Evolutionary conservation across 305 asterid species (phyloP).

Genomic region (Striga hermonthica): DNA sequence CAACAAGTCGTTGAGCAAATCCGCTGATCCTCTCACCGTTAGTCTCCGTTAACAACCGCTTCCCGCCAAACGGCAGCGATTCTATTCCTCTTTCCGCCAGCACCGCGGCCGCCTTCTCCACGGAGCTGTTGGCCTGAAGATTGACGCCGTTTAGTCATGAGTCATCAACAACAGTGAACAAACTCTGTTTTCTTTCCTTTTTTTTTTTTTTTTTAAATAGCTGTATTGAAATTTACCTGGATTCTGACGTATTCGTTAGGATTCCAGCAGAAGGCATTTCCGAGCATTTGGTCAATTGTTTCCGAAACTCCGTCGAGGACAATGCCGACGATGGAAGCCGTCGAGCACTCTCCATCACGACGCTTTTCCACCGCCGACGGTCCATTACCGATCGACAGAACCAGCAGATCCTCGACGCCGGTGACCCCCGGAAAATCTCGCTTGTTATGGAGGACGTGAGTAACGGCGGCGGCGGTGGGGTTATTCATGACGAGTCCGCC

Average conservation of each 20-base stretch:
- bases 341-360: slow-evolving; percentile 47
- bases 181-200: no score
- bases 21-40: slow-evolving; percentile 68
- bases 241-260: slow-evolving; percentile 79
- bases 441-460: slow-evolving; percentile 91
- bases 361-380: slow-evolving; percentile 39
- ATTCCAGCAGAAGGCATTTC: slow-evolving; percentile 87
- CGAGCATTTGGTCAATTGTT: slow-evolving; percentile 80
- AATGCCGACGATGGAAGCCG: slow-evolving; percentile 59
- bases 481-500: slow-evolving; percentile 97
- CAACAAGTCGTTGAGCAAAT: slow-evolving; percentile 84
- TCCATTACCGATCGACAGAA: slow-evolving; percentile 80
- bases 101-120: slow-evolving; percentile 41
- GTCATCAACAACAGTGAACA: no score
- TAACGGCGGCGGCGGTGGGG: slow-evolving; percentile 92
- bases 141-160: slow-evolving; percentile 14
- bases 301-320: slow-evolving; percentile 91
- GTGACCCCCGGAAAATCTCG: slow-evolving; percentile 75
- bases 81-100: slow-evolving; percentile 70
- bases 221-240: slow-evolving; percentile 49
- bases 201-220: not conserved
- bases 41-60: slow-evolving; percentile 80
- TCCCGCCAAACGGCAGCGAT: slow-evolving; percentile 93
- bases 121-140: slow-evolving; percentile 56
- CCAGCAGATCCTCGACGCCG: slow-evolving; percentile 72